These are phyloP conservation scores for Jamesozyma piceae DNA, from an alignment of 805 yeast genomes.

Conservation along the genomic window DNA sequence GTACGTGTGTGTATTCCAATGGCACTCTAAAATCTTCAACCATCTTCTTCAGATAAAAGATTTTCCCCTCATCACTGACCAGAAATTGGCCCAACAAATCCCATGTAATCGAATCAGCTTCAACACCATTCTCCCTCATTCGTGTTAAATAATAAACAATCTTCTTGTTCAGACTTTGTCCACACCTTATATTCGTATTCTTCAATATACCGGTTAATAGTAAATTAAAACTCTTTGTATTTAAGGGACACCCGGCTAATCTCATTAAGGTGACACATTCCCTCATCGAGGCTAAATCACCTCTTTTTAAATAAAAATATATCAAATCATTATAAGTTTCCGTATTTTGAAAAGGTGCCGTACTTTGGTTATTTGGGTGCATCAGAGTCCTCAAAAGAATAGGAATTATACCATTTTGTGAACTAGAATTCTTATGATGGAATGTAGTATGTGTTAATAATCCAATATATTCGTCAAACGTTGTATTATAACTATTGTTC, in stretches of 20 bases:
- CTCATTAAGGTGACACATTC: constrained; percentile 36
- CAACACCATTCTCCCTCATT: constrained; percentile 25
- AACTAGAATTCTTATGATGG: constrained; percentile 31
- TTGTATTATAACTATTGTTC: not conserved
- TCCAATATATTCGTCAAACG: constrained; percentile 17
- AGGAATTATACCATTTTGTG: constrained; percentile 32
- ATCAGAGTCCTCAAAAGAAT: constrained; percentile 33
- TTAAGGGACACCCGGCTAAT: constrained; percentile 26
- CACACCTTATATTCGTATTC: constrained; percentile 23
- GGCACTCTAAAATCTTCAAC: constrained; percentile 26
- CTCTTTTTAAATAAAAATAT: constrained; percentile 31
- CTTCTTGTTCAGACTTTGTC: constrained; percentile 21
- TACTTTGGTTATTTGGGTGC: constrained; percentile 31
- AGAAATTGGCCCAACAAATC: constrained; percentile 28
- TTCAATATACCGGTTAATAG: constrained; percentile 28
- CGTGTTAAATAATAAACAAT: constrained; percentile 24
- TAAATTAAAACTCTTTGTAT: constrained; percentile 33
- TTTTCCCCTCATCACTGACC: constrained; percentile 29
- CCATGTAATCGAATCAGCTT: constrained; percentile 35
- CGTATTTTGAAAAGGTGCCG: constrained; percentile 26
- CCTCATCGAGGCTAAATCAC: constrained; percentile 35
- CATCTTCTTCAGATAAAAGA: constrained; percentile 28
- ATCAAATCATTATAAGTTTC: constrained; percentile 33
- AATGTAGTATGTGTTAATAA: constrained; percentile 32
- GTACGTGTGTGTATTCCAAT: constrained; percentile 15